Conservation (phyloP, 2,329 filamentous ascomycete species). For the Botrytis fabae region DNA sequence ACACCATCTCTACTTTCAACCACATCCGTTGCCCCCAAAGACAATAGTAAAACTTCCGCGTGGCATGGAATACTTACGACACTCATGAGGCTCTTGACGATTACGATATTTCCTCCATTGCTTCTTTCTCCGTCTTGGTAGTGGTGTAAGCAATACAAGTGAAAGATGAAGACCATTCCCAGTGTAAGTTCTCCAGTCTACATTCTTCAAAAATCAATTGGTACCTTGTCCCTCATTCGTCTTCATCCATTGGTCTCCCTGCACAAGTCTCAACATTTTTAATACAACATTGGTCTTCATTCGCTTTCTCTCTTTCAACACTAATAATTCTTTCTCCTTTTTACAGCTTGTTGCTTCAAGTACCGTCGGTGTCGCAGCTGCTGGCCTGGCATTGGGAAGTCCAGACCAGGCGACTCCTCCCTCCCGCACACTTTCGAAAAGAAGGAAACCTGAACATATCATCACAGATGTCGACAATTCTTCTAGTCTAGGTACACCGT, state of each 20-base stretch:
- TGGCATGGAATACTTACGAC: slow-evolving; percentile 37
- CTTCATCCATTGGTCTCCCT: slow-evolving; percentile 16
- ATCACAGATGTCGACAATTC: slow-evolving; percentile 30
- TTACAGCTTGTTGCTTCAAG: slow-evolving; percentile 42
- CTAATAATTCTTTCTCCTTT: slow-evolving; percentile 26
- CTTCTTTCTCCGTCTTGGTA: slow-evolving; percentile 31
- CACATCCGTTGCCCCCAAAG: neutral
- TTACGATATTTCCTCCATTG: slow-evolving; percentile 31
- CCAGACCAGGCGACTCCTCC: slow-evolving; percentile 35
- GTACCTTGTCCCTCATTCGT: slow-evolving; percentile 6
- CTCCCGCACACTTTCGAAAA: slow-evolving; percentile 37
- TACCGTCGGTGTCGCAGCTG: slow-evolving; percentile 41
- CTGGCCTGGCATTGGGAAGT: slow-evolving; percentile 40
- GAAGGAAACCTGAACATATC: slow-evolving; percentile 35
- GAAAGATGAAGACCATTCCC: slow-evolving; percentile 40
- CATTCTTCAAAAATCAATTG: slow-evolving; percentile 1
- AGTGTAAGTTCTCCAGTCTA: slow-evolving; percentile 35
- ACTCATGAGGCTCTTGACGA: slow-evolving; percentile 34
- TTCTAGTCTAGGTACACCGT: slow-evolving; percentile 30
- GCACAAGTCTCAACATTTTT: slow-evolving; percentile 3
- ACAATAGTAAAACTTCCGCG: neutral
- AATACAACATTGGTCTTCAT: neutral
- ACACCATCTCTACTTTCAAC: neutral
- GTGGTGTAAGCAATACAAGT: slow-evolving; percentile 27
- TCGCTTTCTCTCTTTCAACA: neutral